These are phyloP conservation scores for Aspergillus diversus DNA, from an alignment of 495 filamentous ascomycete species.

Conservation along the genomic window DNA sequence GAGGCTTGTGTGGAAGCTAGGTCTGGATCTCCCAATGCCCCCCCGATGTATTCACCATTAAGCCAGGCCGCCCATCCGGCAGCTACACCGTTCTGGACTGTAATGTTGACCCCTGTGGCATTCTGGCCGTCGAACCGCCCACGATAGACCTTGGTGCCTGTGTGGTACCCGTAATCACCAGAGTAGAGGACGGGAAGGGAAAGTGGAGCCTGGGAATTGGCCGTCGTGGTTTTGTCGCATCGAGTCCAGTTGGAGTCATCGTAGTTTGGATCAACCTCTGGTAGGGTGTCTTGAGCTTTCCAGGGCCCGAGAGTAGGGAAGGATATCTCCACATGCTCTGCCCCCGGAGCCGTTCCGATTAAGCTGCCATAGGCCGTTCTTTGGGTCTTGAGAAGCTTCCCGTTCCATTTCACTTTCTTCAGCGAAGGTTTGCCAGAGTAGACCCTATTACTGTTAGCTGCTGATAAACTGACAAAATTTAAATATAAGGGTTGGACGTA, in stretches of 20 bases:
- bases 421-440: constrained; percentile 51
- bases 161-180: constrained; percentile 74
- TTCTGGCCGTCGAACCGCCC: constrained; percentile 61
- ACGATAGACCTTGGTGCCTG: constrained; percentile 66
- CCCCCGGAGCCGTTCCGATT: constrained; percentile 51
- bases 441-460: constrained; percentile 33
- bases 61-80: constrained; percentile 60
- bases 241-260: constrained; percentile 65
- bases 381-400: constrained; percentile 35
- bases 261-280: constrained; percentile 63
- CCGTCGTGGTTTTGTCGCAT: constrained; percentile 57
- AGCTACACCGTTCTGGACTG: constrained; percentile 63
- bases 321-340: constrained; percentile 42
- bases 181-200: constrained; percentile 58
- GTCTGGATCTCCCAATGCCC: constrained; percentile 54
- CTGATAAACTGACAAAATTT: neutral
- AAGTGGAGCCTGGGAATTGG: constrained; percentile 61
- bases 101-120: constrained; percentile 61
- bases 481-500: constrained; percentile 18
- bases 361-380: constrained; percentile 51
- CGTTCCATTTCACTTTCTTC: constrained; percentile 60
- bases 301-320: constrained; percentile 61
- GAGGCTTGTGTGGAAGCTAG: constrained; percentile 29
- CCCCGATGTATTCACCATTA: constrained; percentile 56
- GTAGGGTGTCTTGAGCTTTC: constrained; percentile 66